Base-by-base conservation (phyloP, 768 basidiomycete species). In the Kwoniella dendrophila region DNA sequence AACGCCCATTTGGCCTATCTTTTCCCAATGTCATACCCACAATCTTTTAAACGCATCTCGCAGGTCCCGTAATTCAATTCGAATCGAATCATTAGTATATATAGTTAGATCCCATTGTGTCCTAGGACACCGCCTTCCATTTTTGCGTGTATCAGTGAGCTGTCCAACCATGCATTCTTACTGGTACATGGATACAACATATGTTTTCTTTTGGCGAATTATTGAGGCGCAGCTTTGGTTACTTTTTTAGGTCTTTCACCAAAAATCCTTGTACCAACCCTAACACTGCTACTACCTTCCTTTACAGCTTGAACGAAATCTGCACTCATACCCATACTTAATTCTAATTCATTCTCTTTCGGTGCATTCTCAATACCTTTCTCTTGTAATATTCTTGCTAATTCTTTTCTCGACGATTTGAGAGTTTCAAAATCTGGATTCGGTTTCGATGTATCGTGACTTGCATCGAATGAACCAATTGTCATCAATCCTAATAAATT, bases 281-380 rank as follows among this genome's bases (percentile, higher is more conserved):
- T 80, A 0, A 97, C 93, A 47, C 92, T 85, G 71, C 90, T 87
- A 69, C 90, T 89, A 1, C 93, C 95, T 12, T 86, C 86, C 75
- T 82, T 84, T 50, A 97, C 79, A 3, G 95, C 96, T 29, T 87
- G 85, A 75, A 88, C 90, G 72, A 92, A 98, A 72, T 98, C 95
- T 64, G 87, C 88, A 52, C 92, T 94, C 95, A 97, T 97, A 6
- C 95, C 95, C 93, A 96, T 97, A 55, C 78, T 79, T 59, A 82
- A 57, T 63, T 82, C 80, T 58, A 81, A 56, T 47, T 67, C 70
- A 2, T 68, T 72, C 24, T 73, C 69, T 24, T 6, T 53, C 49
- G 41, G 41, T 7, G 51, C 58, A 41, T 36, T 32, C n/a, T 71
- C 49, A 16, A 63, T 38, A 2, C 63, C 72, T 11, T 64, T 51